These are phyloP conservation scores for Guillardia theta DNA, from an alignment of 78 protist genomes.

Conservation along the genomic window DNA sequence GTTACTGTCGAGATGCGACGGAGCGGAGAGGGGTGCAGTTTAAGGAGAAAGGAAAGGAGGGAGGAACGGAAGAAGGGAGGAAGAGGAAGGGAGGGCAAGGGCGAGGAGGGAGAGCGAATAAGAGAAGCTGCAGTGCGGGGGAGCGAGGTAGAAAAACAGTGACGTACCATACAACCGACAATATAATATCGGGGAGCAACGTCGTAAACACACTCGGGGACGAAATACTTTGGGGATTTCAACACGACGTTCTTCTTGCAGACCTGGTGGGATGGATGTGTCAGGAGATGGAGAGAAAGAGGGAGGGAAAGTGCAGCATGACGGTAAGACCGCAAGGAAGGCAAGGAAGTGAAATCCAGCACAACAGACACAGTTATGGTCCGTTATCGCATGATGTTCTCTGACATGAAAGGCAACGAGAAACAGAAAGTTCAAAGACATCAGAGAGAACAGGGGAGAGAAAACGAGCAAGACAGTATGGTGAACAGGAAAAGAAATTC, in stretches of 20 bases:
- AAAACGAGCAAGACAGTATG: not conserved
- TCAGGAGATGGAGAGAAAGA: not conserved
- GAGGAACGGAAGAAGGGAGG: too few relatives aligned
- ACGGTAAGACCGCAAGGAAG: not conserved
- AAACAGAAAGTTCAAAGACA: not conserved
- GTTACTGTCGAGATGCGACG: too few relatives aligned
- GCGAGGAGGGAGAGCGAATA: too few relatives aligned
- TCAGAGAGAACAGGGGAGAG: not conserved
- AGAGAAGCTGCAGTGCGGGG: too few relatives aligned
- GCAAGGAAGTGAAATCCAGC: not conserved
- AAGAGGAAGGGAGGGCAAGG: too few relatives aligned
- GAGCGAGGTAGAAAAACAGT: not conserved
- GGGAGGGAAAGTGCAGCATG: not conserved
- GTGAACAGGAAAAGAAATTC: too few relatives aligned
- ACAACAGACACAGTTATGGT: too few relatives aligned
- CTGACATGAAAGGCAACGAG: too few relatives aligned
- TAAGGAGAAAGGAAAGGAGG: too few relatives aligned
- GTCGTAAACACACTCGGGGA: constrained; percentile 23
- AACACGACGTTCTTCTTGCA: too few relatives aligned
- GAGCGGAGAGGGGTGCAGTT: too few relatives aligned
- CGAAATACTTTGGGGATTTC: not conserved
- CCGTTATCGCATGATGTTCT: too few relatives aligned
- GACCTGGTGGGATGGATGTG: not conserved
- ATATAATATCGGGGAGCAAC: not conserved
- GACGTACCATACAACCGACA: not conserved